Base-by-base conservation (phyloP, 140 eudicot genomes). In the Senecio squalidus region DNA sequence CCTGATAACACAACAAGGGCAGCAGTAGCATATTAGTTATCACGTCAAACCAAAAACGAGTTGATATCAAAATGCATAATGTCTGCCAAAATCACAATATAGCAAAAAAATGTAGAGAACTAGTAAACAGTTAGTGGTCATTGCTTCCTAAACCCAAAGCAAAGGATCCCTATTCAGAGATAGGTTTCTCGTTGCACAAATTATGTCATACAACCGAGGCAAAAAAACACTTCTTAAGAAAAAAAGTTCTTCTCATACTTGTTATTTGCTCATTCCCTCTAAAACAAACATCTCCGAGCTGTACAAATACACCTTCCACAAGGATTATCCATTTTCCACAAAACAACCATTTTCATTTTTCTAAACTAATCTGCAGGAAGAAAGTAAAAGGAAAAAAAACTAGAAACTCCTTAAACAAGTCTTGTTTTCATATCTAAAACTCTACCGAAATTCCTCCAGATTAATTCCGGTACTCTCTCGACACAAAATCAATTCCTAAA, bases 1-100 rank as follows among this genome's bases (percentile, higher is more conserved):
- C 74, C 81, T 55, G 60, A 27, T 16, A 18, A 26, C 46, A 52
- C 48, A 51, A 46, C 0, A 14, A n/a, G n/a, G n/a, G n/a, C n/a
- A 30, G 6, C 5, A 62, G 43, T 52, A 16, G 4, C 63, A 61
- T 2, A 25, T 50, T 30, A 63, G 70, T 54, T 43, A 44, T 29
- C 33, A 17, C 46, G 26, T 51, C 21, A 55, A 40, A 31, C 43
- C 17, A 27, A 7, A 11, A 10, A n/a, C 1, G 1, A 21, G 0
- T 44, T 25, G 9, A 16, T 63, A 54, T 11, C 45, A 30, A 46
- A 29, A 26, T 17, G 17, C 36, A 28, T 54, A 63, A 20, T 3
- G 22, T 14, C 0, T 28, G 54, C 39, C 36, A 65, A 52, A 17
- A 39, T 20, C 2, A 53, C 29, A 65, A 51, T n/a, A n/a, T n/a